Evolutionary conservation across 495 filamentous ascomycete species (phyloP), one percentile per base, ranked within the genome.

Genomic region (Astrothelium macrocarpum): DNA sequence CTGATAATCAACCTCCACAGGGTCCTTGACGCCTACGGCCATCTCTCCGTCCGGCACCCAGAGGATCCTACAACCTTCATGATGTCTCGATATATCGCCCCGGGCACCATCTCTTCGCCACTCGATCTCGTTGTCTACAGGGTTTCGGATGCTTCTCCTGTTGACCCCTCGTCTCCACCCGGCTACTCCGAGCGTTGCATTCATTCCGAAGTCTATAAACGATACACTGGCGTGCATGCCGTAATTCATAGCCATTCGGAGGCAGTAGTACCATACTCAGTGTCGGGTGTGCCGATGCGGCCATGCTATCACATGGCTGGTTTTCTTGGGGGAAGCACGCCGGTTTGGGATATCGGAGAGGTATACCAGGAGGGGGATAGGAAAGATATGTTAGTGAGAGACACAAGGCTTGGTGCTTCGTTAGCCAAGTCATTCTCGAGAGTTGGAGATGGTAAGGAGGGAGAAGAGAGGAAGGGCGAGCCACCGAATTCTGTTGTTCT

Each of bases 11-110:
- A 68, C 60, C 26, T 69, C 34, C 69, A 78, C 28, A 65, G 65
- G 1, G 72, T 82, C 20, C 65, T 83, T 23, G 80, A 82, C 63
- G 78, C 78, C 3, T 83, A 78, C 62, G 81, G 81, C 46, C 81
- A 84, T 56, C 72, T 83, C 36, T 81, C 80, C 2, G 64, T 82
- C 32, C 74, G 81, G 0, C 69, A 83, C 62, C 79, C 78, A 0
- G 16, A 65, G 43, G 74, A 76, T 42, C 67, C 69, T 1, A 23
- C 69, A 4, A 72, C 66, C 23, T 81, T 81, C 70, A 71, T 84
- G 65, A 76, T 82, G 71, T 75, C 78, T 7, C 68, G 72, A 20
- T 70, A 71, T 66, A 63, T 79, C 7, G 78, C 79, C 10, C 79
- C 81, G 1, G 81, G 75, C 2, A 59, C 76, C 3, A 72, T 84